Evolutionary conservation across 176 grass and related monocot genomes (phyloP), one percentile per base, ranked within the genome.

Genomic region (Phragmites australis): DNA sequence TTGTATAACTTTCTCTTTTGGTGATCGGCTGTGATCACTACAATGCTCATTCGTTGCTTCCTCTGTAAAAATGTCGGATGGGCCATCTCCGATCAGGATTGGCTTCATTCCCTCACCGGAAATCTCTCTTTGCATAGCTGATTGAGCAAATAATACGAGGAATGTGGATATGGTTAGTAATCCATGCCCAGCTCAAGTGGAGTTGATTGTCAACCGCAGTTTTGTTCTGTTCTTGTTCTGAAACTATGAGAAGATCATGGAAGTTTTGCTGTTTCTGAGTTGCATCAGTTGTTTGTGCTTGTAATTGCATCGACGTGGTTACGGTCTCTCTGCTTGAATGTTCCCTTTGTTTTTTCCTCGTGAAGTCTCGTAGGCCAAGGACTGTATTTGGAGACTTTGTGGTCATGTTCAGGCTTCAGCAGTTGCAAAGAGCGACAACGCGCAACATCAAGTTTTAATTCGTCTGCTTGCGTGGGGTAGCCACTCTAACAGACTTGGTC

Each of bases 1-100:
- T 72, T 89, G 83, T 91, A 65, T 83, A 87, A 87, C 79, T 58
- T 68, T 88, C 29, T 84, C 48, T 88, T 85, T 73, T 89, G 83
- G 88, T 88, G 76, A 82, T 85, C 70, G 80, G 59, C 51, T 76
- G 68, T 80, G 78, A 82, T 87, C 78, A 52, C 81, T 68, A 65
- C 76, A 75, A 81, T 82, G 43, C 67, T 85, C 51, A 81, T 65
- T 86, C 66, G 58, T 68, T 17, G 18, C 73, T 71, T 89, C 46
- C 39, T 91, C 66, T 83, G 80, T 91, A 86, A 87, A 41, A 68
- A 62, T 79, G 68, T 80, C 50, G 82, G 88, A 84, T 87, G 61
- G 37, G 69, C 59, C 83, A 68, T 87, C 88, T 88, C 87, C 80
- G 45, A 31, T 49, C 45, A 86, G 86, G 89, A 94, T 54, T 84